Percentiles rank a stretch among this genome's conserved stretches.
Evolutionary conservation across 2,329 filamentous ascomycete species (phyloP).

Genomic region (Karstenula rhodostoma): DNA sequence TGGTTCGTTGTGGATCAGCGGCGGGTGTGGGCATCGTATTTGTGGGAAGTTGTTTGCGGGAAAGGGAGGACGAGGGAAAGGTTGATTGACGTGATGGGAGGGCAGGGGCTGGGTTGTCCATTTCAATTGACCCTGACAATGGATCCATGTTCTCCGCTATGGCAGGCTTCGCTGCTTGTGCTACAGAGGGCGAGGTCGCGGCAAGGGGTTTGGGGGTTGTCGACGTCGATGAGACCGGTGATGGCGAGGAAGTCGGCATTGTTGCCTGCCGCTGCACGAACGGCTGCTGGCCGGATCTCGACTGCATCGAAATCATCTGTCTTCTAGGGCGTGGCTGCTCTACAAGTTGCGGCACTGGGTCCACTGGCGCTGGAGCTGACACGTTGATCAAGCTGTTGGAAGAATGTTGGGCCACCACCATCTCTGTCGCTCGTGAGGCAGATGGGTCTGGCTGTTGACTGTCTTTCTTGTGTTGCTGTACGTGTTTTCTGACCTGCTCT

Average conservation of each 20-base stretch:
- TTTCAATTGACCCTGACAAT: conserved; percentile 15
- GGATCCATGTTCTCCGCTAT: conserved; percentile 15
- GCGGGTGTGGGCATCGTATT: conserved; percentile 30
- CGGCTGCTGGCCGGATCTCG: conserved; percentile 26
- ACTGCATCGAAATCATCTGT: conserved; percentile 16
- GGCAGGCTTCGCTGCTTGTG: not conserved
- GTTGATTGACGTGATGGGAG: not conserved
- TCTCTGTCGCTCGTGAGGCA: conserved; percentile 18
- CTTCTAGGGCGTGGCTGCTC: conserved; percentile 9
- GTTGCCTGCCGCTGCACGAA: conserved; percentile 14
- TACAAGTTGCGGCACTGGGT: not conserved
- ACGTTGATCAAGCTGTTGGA: conserved; percentile 18
- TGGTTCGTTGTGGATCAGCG: conserved; percentile 15
- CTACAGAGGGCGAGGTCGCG: not conserved
- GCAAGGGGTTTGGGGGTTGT: not conserved
- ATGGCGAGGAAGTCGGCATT: conserved; percentile 7
- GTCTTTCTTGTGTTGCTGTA: conserved; percentile 29
- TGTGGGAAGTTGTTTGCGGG: conserved; percentile 22
- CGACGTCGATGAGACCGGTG: not conserved
- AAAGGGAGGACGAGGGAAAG: conserved; percentile 18
- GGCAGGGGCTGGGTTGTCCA: not conserved
- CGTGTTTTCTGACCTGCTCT: conserved; percentile 36
- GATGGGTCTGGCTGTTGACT: conserved; percentile 23
- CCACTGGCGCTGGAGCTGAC: conserved; percentile 4
- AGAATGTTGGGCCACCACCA: conserved; percentile 24